Percentiles rank a stretch among this genome's conserved stretches.
Evolutionary conservation across 148 eudicot genomes (phyloP).

Genomic region (Amaranthus cruentus): DNA sequence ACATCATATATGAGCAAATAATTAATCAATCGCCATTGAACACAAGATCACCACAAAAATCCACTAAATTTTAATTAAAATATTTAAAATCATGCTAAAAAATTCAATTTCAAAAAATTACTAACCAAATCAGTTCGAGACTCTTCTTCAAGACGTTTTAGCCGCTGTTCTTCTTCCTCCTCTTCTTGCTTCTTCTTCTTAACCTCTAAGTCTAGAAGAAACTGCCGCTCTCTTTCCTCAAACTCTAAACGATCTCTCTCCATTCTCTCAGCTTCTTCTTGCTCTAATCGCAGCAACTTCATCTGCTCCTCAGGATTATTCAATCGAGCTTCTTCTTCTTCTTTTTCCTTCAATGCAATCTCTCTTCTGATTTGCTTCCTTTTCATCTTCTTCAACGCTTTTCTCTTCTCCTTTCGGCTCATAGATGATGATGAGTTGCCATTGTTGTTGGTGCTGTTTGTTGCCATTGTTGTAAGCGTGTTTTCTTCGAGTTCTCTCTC

Average conservation of each 20-base stretch:
- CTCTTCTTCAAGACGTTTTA: slow-evolving; percentile 31
- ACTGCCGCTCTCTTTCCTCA: slow-evolving; percentile 66
- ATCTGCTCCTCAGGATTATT: slow-evolving; percentile 62
- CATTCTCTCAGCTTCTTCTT: slow-evolving; percentile 52
- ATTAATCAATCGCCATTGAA: not conserved
- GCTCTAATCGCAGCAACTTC: slow-evolving; percentile 43
- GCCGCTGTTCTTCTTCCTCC: slow-evolving; percentile 34
- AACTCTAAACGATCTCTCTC: slow-evolving; percentile 63
- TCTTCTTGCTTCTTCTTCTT: slow-evolving; percentile 35
- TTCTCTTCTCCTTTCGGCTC: slow-evolving; percentile 72
- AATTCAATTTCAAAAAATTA: not conserved
- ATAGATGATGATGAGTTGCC: slow-evolving; percentile 5
- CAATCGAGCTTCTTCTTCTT: slow-evolving; percentile 47
- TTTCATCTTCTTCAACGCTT: slow-evolving; percentile 70
- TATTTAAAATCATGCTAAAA: not conserved
- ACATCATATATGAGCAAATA: not conserved
- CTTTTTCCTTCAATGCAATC: slow-evolving; percentile 51
- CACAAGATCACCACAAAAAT: not conserved
- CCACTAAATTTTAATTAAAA: not conserved
- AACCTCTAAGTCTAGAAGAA: slow-evolving; percentile 45
- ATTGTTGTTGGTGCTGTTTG: not conserved
- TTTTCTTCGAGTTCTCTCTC: slow-evolving; percentile 9
- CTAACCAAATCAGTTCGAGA: slow-evolving; percentile 38
- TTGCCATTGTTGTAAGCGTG: not conserved
- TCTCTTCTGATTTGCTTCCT: slow-evolving; percentile 74